Base-by-base conservation (phyloP, 1,284 basidiomycete species). In the Ustilago bromivora region DNA sequence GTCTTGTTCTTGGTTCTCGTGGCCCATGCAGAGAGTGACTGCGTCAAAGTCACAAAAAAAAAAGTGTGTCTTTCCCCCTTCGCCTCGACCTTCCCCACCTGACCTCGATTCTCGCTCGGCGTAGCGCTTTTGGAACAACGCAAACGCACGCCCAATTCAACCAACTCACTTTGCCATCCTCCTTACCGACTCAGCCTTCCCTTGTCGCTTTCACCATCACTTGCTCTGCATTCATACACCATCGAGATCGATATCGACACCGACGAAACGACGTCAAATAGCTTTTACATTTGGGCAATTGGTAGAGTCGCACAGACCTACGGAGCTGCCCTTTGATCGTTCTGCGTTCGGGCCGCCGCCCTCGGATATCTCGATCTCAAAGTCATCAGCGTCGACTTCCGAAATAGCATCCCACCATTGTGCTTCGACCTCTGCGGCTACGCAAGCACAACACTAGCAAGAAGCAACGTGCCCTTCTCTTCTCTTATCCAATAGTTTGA, bases 21-120 rank as follows among this genome's bases (percentile, higher is more conserved):
- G 31, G 49, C 49, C 49, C 49, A 51, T 51, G 49, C 49, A 51
- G 49, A 31, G 49, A 31, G 49, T 31, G 49, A 49, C 11, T 13
- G 19, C 13, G 19, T 49, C 46, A 11, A 10, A 23, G 10, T 13
- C 3, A 28, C 5, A 28, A 1, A 5, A 23, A 2, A 28, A 23
- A 28, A 1, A 5, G 5, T 31, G n/a, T 19, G 13, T 28, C 13
- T 51, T 51, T 32, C 31, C 2, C 11, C 38, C 38, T 28, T 28
- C 23, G 23, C 38, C 15, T 40, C 15, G 38, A 40, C 38, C 4
- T 40, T 40, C 38, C 49, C 49, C 49, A 51, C 49, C 49, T 34
- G 49, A 51, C 49, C 49, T 51, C 28, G 8, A 28, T 8, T 28
- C 28, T 51, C 49, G 49, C 49, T 49, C 28, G 46, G 40, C 40